Percentiles rank a stretch among this genome's conserved stretches.
Evolutionary conservation across 192 early-diverging fungal genomes (phyloP).

Genomic region (Paraglomus occultum): DNA sequence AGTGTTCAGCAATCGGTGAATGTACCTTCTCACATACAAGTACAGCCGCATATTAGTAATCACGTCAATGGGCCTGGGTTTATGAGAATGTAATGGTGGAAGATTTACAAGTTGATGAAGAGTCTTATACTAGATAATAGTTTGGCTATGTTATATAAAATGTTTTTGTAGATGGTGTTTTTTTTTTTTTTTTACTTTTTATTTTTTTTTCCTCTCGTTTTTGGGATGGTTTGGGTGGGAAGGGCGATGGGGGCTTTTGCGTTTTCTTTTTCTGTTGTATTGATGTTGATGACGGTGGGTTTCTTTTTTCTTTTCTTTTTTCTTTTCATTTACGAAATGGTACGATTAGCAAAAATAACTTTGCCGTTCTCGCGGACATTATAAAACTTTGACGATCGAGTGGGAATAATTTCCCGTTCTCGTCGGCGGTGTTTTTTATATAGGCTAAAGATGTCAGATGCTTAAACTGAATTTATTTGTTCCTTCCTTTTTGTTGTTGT

Average conservation of each 20-base stretch:
- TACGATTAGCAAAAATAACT: conserved; percentile 34
- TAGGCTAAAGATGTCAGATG: conserved; percentile 7
- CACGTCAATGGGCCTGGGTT: conserved; percentile 25
- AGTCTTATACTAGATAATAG: too few relatives aligned
- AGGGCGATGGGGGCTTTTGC: background rate
- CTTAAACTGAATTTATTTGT: conserved; percentile 17
- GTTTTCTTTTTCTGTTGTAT: background rate
- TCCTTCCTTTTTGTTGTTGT: background rate
- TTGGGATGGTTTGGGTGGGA: conserved; percentile 5
- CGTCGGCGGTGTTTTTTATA: background rate
- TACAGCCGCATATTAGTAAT: conserved; percentile 26
- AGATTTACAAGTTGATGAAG: too few relatives aligned
- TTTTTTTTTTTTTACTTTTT: too few relatives aligned
- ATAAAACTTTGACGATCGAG: background rate
- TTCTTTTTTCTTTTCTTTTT: conserved; percentile 1
- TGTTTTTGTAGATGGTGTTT: too few relatives aligned
- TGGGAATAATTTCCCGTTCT: background rate
- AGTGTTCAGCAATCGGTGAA: conserved; percentile 24
- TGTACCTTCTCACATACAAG: conserved; percentile 1
- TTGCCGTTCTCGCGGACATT: background rate
- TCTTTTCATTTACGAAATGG: too few relatives aligned
- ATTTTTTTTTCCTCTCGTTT: background rate
- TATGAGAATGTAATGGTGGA: conserved; percentile 1
- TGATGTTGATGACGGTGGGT: conserved; percentile 2
- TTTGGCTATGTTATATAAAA: too few relatives aligned